These are phyloP conservation scores for Pseudocercospora ulei DNA, from an alignment of 2,329 filamentous ascomycete genomes.

Conservation along the genomic window DNA sequence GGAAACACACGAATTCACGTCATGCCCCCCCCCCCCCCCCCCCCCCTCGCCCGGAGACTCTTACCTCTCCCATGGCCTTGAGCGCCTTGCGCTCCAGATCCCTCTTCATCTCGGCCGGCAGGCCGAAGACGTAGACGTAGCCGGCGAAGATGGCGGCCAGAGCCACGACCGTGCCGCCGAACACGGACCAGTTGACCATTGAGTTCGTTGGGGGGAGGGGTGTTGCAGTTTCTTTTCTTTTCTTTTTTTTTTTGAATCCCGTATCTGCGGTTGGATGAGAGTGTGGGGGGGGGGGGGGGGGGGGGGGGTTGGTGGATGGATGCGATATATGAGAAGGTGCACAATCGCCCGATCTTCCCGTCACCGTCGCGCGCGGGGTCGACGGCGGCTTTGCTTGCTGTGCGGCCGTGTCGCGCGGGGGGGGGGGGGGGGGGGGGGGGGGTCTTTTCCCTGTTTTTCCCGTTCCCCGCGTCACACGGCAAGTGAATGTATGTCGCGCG, in stretches of 20 bases:
- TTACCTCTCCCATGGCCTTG: slow-evolving; percentile 43
- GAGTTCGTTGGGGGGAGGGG: slow-evolving; percentile 14
- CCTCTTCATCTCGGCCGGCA: slow-evolving; percentile 42
- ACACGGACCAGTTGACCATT: slow-evolving; percentile 17
- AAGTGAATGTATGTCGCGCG: slow-evolving; percentile 8
- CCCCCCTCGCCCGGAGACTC: background rate
- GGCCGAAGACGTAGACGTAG: slow-evolving; percentile 43
- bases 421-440: background rate
- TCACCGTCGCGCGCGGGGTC: no score
- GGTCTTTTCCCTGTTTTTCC: no score
- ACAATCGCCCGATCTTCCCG: no score
- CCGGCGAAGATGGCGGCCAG: slow-evolving; percentile 34
- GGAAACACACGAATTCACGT: background rate
- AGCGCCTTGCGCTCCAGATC: slow-evolving; percentile 41
- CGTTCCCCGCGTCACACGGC: no score
- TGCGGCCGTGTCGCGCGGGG: background rate
- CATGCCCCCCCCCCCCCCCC: background rate
- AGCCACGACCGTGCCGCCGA: slow-evolving; percentile 29
- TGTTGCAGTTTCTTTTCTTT: background rate
- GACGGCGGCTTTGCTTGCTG: no score
- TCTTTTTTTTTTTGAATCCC: background rate
- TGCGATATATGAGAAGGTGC: no score
- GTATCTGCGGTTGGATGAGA: background rate
- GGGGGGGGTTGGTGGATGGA: background rate
- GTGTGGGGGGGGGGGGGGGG: background rate